Conservation (phyloP, 352 stramenopile species). For the Globisporangium irregulare region DNA sequence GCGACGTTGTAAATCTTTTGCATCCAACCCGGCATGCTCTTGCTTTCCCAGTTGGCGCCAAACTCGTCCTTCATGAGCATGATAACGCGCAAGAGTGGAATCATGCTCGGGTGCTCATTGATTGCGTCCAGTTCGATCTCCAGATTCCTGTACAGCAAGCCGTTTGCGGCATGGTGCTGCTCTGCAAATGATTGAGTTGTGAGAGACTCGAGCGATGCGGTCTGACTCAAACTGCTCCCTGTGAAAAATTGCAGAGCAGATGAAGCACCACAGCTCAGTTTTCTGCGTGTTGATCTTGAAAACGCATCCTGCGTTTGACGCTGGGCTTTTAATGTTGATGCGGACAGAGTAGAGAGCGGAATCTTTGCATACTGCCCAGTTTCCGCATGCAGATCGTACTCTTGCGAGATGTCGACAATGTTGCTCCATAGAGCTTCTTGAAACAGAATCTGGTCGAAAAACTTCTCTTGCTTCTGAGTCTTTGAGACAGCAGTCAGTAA, state of each 20-base stretch:
- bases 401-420: constrained; percentile 43
- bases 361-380: constrained; percentile 51
- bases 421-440: constrained; percentile 68
- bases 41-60: constrained; percentile 40
- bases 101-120: constrained; percentile 78
- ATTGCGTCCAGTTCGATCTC: constrained; percentile 74
- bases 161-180: constrained; percentile 21
- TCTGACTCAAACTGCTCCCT: constrained; percentile 71
- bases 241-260: constrained; percentile 66
- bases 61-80: constrained; percentile 79
- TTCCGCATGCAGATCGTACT: constrained; percentile 47
- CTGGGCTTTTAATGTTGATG: constrained; percentile 31
- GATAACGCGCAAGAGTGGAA: constrained; percentile 63
- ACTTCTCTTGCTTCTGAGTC: constrained; percentile 86
- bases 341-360: constrained; percentile 50
- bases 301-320: constrained; percentile 23
- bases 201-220: constrained; percentile 11
- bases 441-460: constrained; percentile 85
- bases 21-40: constrained; percentile 79
- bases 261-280: constrained; percentile 23
- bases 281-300: constrained; percentile 4
- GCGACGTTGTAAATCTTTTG: constrained; percentile 63
- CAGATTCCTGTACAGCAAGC: constrained; percentile 30
- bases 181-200: constrained; percentile 18
- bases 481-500: constrained; percentile 70